Evolutionary conservation across 768 basidiomycete species (phyloP), one percentile per base, ranked within the genome.

Genomic region (Boletus pseudo-olivaceus): DNA sequence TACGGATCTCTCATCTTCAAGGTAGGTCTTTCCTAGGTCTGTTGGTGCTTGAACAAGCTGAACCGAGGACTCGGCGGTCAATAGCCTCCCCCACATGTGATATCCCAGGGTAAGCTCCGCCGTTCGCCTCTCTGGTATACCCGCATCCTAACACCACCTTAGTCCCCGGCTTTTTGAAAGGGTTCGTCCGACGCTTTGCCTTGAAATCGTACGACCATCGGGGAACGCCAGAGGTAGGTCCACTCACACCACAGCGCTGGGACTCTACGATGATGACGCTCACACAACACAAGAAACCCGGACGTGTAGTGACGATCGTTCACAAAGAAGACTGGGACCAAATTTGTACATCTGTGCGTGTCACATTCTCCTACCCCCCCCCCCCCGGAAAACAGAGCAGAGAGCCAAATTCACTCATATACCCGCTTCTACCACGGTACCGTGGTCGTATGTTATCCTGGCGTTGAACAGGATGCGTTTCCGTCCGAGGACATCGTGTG

Each of bases 1-100:
- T 96, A 96, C 64, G 93, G 93, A 5, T 93, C 91, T 5, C 78
- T 95, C 38, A 94, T 94, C 53, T 95, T 88, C 80, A 94, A 93
- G 80, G 92, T 39, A 10, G 15, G 52, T 34, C 39, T 23, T 35
- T 53, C 40, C 7, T 41, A 1, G 10, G 11, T 54, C 19, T 15
- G 19, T 41, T 29, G 9, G 27, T 29, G 2, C 12, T 42, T 14
- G 26, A 8, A 15, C 17, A 12, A 32, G 11, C 30, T 50, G 17
- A 52, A 26, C 19, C 23, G 5, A 29, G 14, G 19, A n/a, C 20
- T 12, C 9, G 41, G 20, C 8, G 34, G 8, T 35, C 30, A 26
- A 48, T 43, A 95, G 93, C 90, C 90, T 19, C 90, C 90, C n/a
- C 90, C 90, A 3, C 87, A 93, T 65, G 82, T 87, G 27, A 75